These are phyloP conservation scores for Epichloe brachyelytri DNA, from an alignment of 2,329 filamentous ascomycete genomes.

Conservation along the genomic window DNA sequence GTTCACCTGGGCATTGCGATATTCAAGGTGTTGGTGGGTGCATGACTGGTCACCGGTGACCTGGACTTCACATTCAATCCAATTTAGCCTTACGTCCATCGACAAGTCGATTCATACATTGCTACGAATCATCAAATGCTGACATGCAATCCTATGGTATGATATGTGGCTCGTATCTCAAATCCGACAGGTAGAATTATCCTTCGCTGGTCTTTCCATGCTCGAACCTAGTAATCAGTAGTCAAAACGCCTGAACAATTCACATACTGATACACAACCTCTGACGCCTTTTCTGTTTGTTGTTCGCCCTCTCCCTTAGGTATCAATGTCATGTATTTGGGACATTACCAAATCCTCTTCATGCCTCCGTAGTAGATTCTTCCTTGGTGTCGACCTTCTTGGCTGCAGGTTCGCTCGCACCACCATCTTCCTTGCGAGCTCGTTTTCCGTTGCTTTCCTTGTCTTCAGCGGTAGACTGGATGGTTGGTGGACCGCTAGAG, in stretches of 20 bases:
- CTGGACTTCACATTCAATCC: no score
- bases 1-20: no score
- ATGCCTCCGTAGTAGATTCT: constrained; percentile 10
- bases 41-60: no score
- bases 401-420: constrained; percentile 32
- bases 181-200: neutral
- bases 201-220: neutral
- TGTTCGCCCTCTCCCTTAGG: neutral
- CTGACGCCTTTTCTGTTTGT: neutral
- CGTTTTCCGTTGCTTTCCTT: constrained; percentile 36
- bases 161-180: no score
- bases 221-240: neutral
- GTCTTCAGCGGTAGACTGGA: constrained; percentile 31
- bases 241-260: constrained; percentile 1
- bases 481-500: constrained; percentile 21
- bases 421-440: constrained; percentile 36
- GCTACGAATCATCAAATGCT: no score
- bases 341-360: neutral
- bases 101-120: constrained; percentile 15
- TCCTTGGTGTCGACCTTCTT: constrained; percentile 51
- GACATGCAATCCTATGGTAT: neutral
- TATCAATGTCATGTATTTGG: neutral
- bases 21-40: no score
- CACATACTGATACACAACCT: neutral
- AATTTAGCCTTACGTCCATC: no score